Evolutionary conservation across 257 asterid genomes (phyloP).

Genomic region (Avicennia marina): DNA sequence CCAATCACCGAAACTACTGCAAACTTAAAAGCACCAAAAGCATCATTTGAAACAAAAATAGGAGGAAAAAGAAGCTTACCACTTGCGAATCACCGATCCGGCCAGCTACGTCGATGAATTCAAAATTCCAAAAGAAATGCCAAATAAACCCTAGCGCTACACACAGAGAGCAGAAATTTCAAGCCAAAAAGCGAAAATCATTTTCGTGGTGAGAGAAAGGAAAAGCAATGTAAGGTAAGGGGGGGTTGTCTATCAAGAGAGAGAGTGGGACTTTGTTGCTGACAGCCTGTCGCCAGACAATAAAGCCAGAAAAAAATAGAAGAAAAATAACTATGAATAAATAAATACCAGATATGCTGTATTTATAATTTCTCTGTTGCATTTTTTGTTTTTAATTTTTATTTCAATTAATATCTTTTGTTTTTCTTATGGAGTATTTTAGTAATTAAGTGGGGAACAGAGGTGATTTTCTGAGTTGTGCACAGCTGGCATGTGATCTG

Average conservation of each 20-base stretch:
- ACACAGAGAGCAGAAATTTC: slow-evolving; percentile 15
- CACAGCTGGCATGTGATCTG: slow-evolving; percentile 12
- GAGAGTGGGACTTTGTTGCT: slow-evolving; percentile 31
- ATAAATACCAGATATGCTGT: not conserved
- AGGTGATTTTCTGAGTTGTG: slow-evolving; percentile 4
- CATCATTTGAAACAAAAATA: not conserved
- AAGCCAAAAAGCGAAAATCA: not conserved
- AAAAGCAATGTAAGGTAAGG: slow-evolving; percentile 27
- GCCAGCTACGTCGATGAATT: slow-evolving; percentile 19
- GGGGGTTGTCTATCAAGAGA: slow-evolving; percentile 28
- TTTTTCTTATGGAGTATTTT: not conserved
- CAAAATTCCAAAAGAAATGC: slow-evolving; percentile 19
- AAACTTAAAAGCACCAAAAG: not conserved
- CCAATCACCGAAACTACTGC: not conserved
- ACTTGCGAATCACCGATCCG: slow-evolving; percentile 26
- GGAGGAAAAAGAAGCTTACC: slow-evolving; percentile 23
- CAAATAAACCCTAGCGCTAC: slow-evolving; percentile 26
- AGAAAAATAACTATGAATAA: not conserved
- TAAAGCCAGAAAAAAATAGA: slow-evolving; percentile 18
- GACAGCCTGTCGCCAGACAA: slow-evolving; percentile 48
- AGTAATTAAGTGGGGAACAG: not conserved
- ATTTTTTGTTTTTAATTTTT: not conserved
- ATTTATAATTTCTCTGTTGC: not conserved
- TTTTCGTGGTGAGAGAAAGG: not conserved
- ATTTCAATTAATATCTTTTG: not conserved